phyloP scores from a whole-genome alignment of 2,329 filamentous ascomycete genomes.

The Cercospora janseana region DNA sequence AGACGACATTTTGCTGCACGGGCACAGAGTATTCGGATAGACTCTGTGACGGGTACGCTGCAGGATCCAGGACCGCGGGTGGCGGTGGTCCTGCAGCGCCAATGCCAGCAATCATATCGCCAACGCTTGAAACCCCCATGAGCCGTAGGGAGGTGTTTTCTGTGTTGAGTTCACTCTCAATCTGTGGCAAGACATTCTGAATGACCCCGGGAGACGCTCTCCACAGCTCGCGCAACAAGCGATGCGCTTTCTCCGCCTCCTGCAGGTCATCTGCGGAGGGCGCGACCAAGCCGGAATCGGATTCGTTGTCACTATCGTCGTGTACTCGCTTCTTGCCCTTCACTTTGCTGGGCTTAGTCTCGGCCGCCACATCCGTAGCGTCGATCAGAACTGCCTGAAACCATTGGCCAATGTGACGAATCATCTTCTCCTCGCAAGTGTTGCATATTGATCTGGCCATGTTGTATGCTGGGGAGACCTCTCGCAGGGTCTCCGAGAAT shows the following conservation, averaged over 20 bases:
- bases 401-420: slow-evolving; percentile 88
- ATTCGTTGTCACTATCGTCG: slow-evolving; percentile 45
- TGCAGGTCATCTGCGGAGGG: slow-evolving; percentile 81
- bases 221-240: slow-evolving; percentile 88
- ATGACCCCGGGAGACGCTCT: slow-evolving; percentile 83
- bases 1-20: slow-evolving; percentile 59
- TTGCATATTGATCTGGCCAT: slow-evolving; percentile 96
- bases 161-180: slow-evolving; percentile 86
- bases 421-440: slow-evolving; percentile 87
- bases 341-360: slow-evolving; percentile 52
- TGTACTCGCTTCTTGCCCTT: slow-evolving; percentile 37
- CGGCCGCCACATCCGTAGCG: slow-evolving; percentile 51
- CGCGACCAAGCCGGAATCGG: slow-evolving; percentile 40
- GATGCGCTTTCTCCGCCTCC: slow-evolving; percentile 85
- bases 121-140: slow-evolving; percentile 88
- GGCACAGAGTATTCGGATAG: slow-evolving; percentile 42
- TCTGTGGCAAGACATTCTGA: slow-evolving; percentile 87
- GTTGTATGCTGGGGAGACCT: slow-evolving; percentile 87
- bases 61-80: slow-evolving; percentile 69
- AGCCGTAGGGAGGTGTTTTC: slow-evolving; percentile 84
- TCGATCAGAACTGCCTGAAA: slow-evolving; percentile 97
- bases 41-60: slow-evolving; percentile 76
- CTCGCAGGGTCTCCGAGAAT: slow-evolving; percentile 57
- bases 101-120: slow-evolving; percentile 91
- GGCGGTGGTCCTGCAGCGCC: slow-evolving; percentile 84